These are phyloP conservation scores for Ophiostoma tasmaniense DNA, from an alignment of 2,329 filamentous ascomycete species.

Conservation along the genomic window DNA sequence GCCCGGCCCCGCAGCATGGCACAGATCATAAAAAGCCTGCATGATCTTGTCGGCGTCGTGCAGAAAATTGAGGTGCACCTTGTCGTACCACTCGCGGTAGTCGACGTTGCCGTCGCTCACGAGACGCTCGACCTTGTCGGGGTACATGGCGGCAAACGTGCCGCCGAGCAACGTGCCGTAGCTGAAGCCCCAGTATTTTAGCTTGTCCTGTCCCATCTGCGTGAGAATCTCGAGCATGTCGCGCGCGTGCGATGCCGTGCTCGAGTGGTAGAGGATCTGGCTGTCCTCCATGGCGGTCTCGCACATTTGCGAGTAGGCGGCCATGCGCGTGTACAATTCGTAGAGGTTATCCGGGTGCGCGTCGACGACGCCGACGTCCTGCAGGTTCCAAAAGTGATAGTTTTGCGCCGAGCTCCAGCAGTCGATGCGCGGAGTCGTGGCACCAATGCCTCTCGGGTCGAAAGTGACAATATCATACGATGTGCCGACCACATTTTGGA, in stretches of 20 bases:
- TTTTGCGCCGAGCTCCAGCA: constrained; percentile 41
- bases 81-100: constrained; percentile 45
- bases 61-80: constrained; percentile 39
- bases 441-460: constrained; percentile 43
- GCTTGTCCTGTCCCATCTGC: constrained; percentile 33
- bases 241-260: constrained; percentile 37
- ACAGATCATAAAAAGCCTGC: constrained; percentile 44
- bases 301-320: constrained; percentile 36
- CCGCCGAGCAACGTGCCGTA: constrained; percentile 47
- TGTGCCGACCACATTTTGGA: neutral
- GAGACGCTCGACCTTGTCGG: constrained; percentile 41
- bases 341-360: constrained; percentile 38
- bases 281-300: constrained; percentile 31
- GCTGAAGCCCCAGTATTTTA: constrained; percentile 47
- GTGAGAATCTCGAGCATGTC: constrained; percentile 41
- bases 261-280: constrained; percentile 33
- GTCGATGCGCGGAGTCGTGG: constrained; percentile 41
- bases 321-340: constrained; percentile 36
- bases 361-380: constrained; percentile 38
- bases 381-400: constrained; percentile 35
- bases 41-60: constrained; percentile 48
- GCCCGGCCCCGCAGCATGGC: constrained; percentile 42
- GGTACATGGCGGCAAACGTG: constrained; percentile 44
- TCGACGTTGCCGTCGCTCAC: constrained; percentile 47
- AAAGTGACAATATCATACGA: constrained; percentile 39